Evolutionary conservation across 1,139 yeast genomes (phyloP).

Genomic region (Sugiyamaella japonica): DNA sequence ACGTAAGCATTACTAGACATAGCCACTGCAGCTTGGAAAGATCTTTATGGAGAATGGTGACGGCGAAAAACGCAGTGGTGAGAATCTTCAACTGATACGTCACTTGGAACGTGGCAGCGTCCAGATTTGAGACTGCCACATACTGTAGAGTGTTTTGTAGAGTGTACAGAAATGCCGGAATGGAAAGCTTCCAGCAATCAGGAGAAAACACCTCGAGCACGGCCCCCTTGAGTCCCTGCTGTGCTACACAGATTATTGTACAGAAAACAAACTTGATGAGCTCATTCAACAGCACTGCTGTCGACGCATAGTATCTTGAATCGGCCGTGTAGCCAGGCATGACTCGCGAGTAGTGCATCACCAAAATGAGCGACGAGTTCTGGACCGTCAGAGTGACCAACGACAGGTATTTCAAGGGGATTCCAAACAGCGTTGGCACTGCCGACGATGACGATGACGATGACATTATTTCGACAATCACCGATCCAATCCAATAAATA

Average conservation of each 20-base stretch:
- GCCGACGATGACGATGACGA: too few species aligned
- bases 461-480: constrained; percentile 5
- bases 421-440: constrained; percentile 30
- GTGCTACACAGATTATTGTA: constrained; percentile 30
- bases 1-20: constrained; percentile 41
- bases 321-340: constrained; percentile 41
- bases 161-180: constrained; percentile 46
- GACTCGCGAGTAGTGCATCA: constrained; percentile 47
- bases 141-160: constrained; percentile 46
- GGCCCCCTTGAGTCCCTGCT: constrained; percentile 33
- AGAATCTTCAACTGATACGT: constrained; percentile 47
- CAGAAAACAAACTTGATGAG: constrained; percentile 42
- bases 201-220: constrained; percentile 38
- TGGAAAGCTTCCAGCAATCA: constrained; percentile 45
- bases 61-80: constrained; percentile 47
- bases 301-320: constrained; percentile 43
- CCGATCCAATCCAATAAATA: not conserved
- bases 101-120: constrained; percentile 48
- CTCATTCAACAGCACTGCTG: constrained; percentile 47
- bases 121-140: constrained; percentile 45
- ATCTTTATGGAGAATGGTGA: constrained; percentile 41
- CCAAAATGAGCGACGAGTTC: constrained; percentile 42
- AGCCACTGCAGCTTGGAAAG: constrained; percentile 42
- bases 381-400: constrained; percentile 41
- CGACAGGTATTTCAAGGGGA: constrained; percentile 38